A percentile compares a stretch with the other conserved stretches of the same genome.
Evolutionary conservation across 2,329 filamentous ascomycete species (phyloP).

Genomic region (Exophiala xenobiotica): DNA sequence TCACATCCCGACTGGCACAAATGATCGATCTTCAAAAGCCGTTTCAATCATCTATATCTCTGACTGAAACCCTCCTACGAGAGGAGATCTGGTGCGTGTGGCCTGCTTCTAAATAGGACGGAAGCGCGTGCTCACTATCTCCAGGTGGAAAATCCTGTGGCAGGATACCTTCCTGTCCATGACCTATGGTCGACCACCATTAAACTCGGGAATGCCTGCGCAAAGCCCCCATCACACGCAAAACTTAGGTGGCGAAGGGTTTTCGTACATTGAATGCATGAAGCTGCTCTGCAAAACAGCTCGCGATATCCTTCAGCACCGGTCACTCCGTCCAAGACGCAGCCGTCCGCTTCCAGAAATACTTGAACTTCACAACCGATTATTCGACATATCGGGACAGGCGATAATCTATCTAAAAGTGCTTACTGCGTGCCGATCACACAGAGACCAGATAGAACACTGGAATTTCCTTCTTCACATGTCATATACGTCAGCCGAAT

Average conservation of each 20-base stretch:
- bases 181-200: constrained; percentile 37
- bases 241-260: constrained; percentile 1
- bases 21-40: constrained; percentile 35
- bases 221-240: background rate
- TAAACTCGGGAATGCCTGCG: constrained; percentile 27
- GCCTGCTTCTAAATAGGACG: constrained; percentile 51
- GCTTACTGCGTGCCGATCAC: constrained; percentile 40
- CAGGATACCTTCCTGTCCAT: constrained; percentile 38
- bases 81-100: constrained; percentile 58
- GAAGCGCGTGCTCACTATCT: constrained; percentile 37
- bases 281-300: constrained; percentile 32
- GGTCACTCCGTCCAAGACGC: constrained; percentile 53
- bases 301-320: constrained; percentile 36
- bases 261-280: constrained; percentile 35
- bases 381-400: constrained; percentile 57
- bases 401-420: constrained; percentile 59
- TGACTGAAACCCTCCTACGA: constrained; percentile 52
- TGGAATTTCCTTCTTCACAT: constrained; percentile 61
- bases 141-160: constrained; percentile 38
- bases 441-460: constrained; percentile 56
- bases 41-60: background rate
- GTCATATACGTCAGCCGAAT: constrained; percentile 61
- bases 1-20: constrained; percentile 36
- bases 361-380: constrained; percentile 55
- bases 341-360: constrained; percentile 54